Base-by-base conservation (phyloP, 352 stramenopile genomes). In the Pythium folliculosum region DNA sequence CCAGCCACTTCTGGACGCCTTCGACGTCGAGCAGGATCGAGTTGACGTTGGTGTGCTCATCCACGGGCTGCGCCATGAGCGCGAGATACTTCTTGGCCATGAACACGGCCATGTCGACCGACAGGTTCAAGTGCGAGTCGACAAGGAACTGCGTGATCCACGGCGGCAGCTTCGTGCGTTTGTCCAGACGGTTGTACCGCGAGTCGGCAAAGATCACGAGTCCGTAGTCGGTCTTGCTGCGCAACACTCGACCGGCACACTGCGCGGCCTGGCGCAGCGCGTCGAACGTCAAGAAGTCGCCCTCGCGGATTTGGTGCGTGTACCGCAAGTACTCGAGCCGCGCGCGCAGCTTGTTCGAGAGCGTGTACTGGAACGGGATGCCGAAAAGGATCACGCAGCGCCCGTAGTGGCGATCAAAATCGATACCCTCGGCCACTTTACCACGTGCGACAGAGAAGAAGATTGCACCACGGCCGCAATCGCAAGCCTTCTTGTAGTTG, bases 321-420 rank as follows among this genome's bases (percentile, higher is more conserved):
- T 95, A 95, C 30, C 97, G 92, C 63, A 99, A 78, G 79, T 98
- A 99, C 78, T 99, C 97, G 12, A 99, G 84, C 6, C 97, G 83
- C 44, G 97, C 95, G 37, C 96, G 81, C 43, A 99, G 78, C 45
- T 86, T 92, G 70, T 96, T 87, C 17, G 89, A 98, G 25, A 98
- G 78, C 53, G 96, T 99, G 77, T 99, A 99, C 85, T 99, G 97
- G 84, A 99, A 99, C 30, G 98, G 98, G 35, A 99, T 98, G 16
- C 98, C 98, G 77, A 99, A 99, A 65, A 99, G 90, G 38, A 99
- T 90, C 52, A 99, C 97, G 43, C 89, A 95, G 53, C 98, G 88
- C 43, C 98, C 98, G 69, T 99, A 99, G 63, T 99, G 98, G 21
- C 97, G 87, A 75, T 99, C 97, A 75, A 99, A 99, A 89, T 99